Evolutionary conservation across 2,329 filamentous ascomycete genomes (phyloP).

Genomic region (Fusarium proliferatum): DNA sequence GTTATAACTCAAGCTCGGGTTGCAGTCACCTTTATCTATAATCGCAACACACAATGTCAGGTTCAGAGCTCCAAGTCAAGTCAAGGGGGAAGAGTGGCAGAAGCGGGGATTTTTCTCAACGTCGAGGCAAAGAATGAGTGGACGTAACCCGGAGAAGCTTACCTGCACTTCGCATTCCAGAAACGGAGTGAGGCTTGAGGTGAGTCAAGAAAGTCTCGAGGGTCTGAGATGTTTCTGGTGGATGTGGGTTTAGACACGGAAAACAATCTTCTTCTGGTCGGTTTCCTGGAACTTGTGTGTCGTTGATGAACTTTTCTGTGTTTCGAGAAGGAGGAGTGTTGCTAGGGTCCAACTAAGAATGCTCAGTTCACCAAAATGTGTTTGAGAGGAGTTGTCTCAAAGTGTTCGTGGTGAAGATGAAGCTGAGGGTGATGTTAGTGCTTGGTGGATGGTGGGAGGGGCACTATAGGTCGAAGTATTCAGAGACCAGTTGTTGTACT

Average conservation of each 20-base stretch:
- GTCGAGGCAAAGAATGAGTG: slow-evolving; percentile 17
- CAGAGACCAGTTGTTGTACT: slow-evolving; percentile 18
- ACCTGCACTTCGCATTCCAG: slow-evolving; percentile 47
- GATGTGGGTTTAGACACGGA: slow-evolving; percentile 11
- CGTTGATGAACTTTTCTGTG: neutral
- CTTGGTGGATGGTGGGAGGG: neutral
- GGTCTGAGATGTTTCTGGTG: slow-evolving; percentile 37
- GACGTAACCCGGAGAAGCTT: slow-evolving; percentile 32
- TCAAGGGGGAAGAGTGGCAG: slow-evolving; percentile 12
- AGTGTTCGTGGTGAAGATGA: neutral
- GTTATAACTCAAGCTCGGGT: slow-evolving; percentile 34
- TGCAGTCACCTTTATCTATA: slow-evolving; percentile 44
- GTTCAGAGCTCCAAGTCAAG: slow-evolving; percentile 5
- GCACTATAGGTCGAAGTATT: slow-evolving; percentile 10
- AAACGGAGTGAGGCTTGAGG: slow-evolving; percentile 34
- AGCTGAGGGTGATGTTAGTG: neutral
- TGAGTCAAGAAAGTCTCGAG: slow-evolving; percentile 27
- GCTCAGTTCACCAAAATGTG: neutral
- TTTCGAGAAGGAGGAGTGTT: neutral
- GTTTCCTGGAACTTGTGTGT: slow-evolving; percentile 10
- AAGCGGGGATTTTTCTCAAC: slow-evolving; percentile 9
- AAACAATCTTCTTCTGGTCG: slow-evolving; percentile 20
- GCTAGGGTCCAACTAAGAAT: neutral
- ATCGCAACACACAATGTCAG: slow-evolving; percentile 34
- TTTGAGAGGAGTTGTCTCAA: slow-evolving; percentile 8